Conservation (phyloP, 2,329 filamentous ascomycete species). For the Xylaria sp. region DNA sequence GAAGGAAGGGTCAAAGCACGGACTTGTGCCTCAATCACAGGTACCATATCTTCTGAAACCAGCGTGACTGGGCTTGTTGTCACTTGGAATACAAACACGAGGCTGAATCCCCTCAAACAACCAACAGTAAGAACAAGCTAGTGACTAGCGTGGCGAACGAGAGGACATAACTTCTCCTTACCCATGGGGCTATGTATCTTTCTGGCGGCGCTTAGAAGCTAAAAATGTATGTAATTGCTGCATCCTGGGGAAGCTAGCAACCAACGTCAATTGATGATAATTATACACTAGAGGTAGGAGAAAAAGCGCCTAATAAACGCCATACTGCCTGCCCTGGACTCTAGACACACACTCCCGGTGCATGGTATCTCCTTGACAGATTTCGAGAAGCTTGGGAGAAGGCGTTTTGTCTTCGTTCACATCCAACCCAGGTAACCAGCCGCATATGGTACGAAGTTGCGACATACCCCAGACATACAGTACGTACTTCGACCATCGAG, state of each 20-base stretch:
- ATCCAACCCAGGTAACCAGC: background rate
- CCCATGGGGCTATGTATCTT: slow-evolving; percentile 14
- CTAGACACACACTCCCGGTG: background rate
- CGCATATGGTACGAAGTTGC: background rate
- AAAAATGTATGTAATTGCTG: slow-evolving; percentile 9
- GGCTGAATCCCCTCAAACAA: slow-evolving; percentile 19
- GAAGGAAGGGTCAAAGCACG: background rate
- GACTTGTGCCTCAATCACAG: background rate
- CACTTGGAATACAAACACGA: slow-evolving; percentile 1
- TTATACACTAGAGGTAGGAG: background rate
- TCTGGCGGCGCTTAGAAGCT: slow-evolving; percentile 16
- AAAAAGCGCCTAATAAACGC: slow-evolving; percentile 3
- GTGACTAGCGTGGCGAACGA: background rate
- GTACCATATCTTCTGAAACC: background rate
- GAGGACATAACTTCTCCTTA: background rate
- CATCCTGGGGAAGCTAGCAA: slow-evolving; percentile 3
- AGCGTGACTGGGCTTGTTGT: background rate
- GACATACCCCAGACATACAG: background rate
- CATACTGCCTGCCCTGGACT: background rate
- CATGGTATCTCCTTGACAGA: background rate
- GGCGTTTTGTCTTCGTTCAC: background rate
- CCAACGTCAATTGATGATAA: slow-evolving; percentile 2
- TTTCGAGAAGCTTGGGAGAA: background rate
- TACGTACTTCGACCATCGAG: background rate
- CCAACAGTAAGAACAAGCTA: slow-evolving; percentile 8